Conservation (phyloP, 331 rosid species). For the Acacia concinna region DNA sequence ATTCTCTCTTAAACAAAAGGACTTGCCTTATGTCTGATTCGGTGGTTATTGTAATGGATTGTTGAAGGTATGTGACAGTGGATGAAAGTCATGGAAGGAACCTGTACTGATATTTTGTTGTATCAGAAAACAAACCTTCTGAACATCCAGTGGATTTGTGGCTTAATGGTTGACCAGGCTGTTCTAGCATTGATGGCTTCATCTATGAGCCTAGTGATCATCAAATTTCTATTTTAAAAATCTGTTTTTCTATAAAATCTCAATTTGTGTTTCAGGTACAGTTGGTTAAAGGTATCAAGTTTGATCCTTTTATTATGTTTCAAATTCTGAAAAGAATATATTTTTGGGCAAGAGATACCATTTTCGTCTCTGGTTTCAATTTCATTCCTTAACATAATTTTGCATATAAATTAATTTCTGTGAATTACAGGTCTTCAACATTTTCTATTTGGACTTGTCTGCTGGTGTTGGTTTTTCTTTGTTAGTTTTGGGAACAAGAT, state of each 20-base stretch:
- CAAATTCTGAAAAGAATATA: not conserved
- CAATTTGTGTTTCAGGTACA: conserved; percentile 33
- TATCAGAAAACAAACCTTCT: conserved; percentile 66
- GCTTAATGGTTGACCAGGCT: conserved; percentile 98
- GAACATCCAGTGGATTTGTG: conserved; percentile 86
- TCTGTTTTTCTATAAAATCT: not conserved
- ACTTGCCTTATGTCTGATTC: not conserved
- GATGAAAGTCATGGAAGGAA: conserved; percentile 57
- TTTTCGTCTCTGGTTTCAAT: not conserved
- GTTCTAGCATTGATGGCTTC: conserved; percentile 90
- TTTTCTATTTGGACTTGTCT: conserved; percentile 88
- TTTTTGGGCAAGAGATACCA: not conserved
- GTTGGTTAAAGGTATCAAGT: conserved; percentile 89
- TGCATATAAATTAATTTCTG: conserved; percentile 24
- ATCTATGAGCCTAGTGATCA: conserved; percentile 78
- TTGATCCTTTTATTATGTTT: conserved; percentile 14
- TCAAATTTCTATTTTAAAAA: not conserved
- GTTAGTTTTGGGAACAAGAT: too few relatives aligned
- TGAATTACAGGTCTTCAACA: conserved; percentile 68
- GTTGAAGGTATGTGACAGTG: conserved; percentile 58
- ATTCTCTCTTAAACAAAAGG: not conserved
- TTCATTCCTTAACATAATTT: not conserved
- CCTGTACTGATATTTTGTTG: conserved; percentile 73
- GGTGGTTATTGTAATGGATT: not conserved
- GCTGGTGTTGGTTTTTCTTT: conserved; percentile 79